Conservation (phyloP, 768 basidiomycete genomes). For the Termitomyces sp. region DNA sequence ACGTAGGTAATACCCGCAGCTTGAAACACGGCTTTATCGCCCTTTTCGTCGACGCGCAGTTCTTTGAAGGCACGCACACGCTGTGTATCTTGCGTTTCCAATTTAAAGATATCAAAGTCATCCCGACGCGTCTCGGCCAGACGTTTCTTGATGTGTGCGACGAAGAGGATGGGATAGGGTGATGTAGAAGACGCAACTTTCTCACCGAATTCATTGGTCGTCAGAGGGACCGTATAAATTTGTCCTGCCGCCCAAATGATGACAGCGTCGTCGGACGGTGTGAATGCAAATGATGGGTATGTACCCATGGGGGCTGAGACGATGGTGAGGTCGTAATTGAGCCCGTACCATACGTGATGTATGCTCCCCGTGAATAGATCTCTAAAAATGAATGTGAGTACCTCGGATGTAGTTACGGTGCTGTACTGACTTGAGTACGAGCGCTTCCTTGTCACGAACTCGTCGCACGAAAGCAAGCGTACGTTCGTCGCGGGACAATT, state of each 20-base stretch:
- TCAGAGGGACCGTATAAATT: slow-evolving; percentile 57
- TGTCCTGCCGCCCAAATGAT: slow-evolving; percentile 74
- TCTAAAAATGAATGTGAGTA: slow-evolving; percentile 24
- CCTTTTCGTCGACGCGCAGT: slow-evolving; percentile 48
- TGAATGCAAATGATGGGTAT: slow-evolving; percentile 71
- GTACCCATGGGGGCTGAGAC: slow-evolving; percentile 77
- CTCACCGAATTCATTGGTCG: slow-evolving; percentile 47
- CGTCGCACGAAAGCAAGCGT: slow-evolving; percentile 74
- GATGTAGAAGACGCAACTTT: slow-evolving; percentile 30
- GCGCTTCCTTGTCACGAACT: slow-evolving; percentile 64
- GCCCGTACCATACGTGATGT: slow-evolving; percentile 59
- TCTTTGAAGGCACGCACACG: slow-evolving; percentile 60
- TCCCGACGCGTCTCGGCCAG: slow-evolving; percentile 56
- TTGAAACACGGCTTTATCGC: slow-evolving; percentile 54
- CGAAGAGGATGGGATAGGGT: slow-evolving; percentile 51
- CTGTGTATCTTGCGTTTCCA: slow-evolving; percentile 50
- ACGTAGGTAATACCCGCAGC: slow-evolving; percentile 58
- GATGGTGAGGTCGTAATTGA: slow-evolving; percentile 58
- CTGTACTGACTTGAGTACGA: slow-evolving; percentile 60
- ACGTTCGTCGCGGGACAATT: slow-evolving; percentile 59
- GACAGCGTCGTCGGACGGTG: slow-evolving; percentile 50
- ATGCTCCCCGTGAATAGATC: slow-evolving; percentile 63
- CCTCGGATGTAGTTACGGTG: not conserved
- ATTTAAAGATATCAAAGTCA: slow-evolving; percentile 39
- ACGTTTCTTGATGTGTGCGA: slow-evolving; percentile 55